These are phyloP conservation scores for Malassezia dermatis DNA, from an alignment of 1,284 basidiomycete genomes.

Conservation along the genomic window DNA sequence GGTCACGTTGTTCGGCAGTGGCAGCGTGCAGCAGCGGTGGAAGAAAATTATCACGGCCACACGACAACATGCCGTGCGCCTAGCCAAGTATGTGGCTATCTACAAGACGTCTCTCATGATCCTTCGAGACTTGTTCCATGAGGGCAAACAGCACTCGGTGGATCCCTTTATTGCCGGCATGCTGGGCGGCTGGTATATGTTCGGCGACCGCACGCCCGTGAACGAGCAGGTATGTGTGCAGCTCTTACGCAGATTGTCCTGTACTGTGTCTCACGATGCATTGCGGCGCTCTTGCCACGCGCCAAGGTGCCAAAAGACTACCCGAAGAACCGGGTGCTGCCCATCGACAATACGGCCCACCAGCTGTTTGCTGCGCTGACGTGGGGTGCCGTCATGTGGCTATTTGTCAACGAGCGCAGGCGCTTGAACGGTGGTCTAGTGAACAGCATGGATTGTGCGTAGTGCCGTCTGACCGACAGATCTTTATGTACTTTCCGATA, in stretches of 20 bases:
- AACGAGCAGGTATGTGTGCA: conserved; percentile 75
- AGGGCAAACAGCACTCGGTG: conserved; percentile 63
- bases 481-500: conserved; percentile 44
- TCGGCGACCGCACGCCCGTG: conserved; percentile 87
- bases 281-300: conserved; percentile 41
- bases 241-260: conserved; percentile 67
- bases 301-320: conserved; percentile 30
- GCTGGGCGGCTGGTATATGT: conserved; percentile 81
- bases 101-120: conserved; percentile 79
- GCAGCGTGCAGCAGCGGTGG: conserved; percentile 52
- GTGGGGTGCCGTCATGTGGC: conserved; percentile 96
- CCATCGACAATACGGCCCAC: conserved; percentile 62
- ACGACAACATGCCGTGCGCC: conserved; percentile 71
- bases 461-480: conserved; percentile 20
- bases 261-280: conserved; percentile 53
- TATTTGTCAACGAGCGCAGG: conserved; percentile 75
- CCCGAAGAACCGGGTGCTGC: conserved; percentile 37
- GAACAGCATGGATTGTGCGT: conserved; percentile 51
- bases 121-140: conserved; percentile 54
- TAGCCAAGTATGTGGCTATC: conserved; percentile 82
- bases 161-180: conserved; percentile 91
- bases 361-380: conserved; percentile 75
- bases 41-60: conserved; percentile 73
- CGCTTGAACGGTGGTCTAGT: conserved; percentile 82
- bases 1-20: conserved; percentile 70